Conservation (phyloP, 75 land plant genomes). For the Pinus albicaulis region DNA sequence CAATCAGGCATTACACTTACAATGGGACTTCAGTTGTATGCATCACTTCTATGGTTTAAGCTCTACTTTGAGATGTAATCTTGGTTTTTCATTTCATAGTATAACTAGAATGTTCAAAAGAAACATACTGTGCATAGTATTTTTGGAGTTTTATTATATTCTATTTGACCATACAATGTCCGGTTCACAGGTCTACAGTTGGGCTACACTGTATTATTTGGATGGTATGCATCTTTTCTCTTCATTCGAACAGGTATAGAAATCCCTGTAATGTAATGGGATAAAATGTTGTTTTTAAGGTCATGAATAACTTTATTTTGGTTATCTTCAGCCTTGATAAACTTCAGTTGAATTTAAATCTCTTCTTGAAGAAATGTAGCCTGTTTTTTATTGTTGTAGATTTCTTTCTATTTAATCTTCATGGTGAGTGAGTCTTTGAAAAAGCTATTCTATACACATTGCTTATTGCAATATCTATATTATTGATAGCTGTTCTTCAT, state of each 20-base stretch:
- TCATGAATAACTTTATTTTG: background rate
- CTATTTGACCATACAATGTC: background rate
- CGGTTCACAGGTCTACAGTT: constrained; percentile 69
- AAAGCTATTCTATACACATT: background rate
- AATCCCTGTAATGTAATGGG: background rate
- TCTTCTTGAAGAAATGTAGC: background rate
- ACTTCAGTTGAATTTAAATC: background rate
- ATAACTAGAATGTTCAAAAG: background rate
- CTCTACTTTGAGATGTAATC: background rate
- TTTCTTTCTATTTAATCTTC: background rate
- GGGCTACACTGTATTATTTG: constrained; percentile 90
- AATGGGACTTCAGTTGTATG: background rate
- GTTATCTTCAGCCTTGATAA: background rate
- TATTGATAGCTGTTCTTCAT: background rate
- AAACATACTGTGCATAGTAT: background rate
- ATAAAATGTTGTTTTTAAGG: background rate
- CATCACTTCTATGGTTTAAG: background rate
- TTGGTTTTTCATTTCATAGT: constrained; percentile 1
- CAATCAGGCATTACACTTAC: background rate
- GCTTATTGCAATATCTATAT: too few species aligned
- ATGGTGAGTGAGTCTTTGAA: background rate
- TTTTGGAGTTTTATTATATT: background rate
- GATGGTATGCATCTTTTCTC: constrained; percentile 90
- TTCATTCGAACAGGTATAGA: constrained; percentile 76
- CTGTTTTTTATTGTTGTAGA: background rate